Conservation (phyloP, 23 red algal species). For the Gracilaria domingensis region DNA sequence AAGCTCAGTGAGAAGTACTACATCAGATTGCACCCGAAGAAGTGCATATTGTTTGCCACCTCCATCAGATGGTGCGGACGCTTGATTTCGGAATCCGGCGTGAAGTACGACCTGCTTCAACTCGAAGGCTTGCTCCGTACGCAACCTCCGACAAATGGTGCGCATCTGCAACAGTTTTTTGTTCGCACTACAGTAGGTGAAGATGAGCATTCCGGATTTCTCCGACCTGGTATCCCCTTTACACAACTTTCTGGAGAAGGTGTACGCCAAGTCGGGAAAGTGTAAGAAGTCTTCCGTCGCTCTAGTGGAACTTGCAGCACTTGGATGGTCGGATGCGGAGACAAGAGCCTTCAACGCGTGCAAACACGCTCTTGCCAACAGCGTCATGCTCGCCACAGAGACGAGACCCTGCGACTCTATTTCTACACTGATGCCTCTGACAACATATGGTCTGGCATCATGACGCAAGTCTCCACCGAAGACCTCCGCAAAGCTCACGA, state of each 20-base stretch:
- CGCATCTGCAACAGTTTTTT: no score
- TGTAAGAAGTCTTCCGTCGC: neutral
- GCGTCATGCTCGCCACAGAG: slow-evolving; percentile 5
- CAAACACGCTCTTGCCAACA: neutral
- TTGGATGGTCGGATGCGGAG: no score
- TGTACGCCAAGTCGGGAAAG: neutral
- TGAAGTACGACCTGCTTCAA: neutral
- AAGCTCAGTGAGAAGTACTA: neutral
- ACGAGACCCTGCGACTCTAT: neutral
- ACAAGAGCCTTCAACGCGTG: neutral
- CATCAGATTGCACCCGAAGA: neutral
- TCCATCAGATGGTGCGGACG: neutral
- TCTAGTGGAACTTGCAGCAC: neutral
- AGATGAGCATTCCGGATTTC: neutral
- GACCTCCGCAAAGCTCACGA: neutral
- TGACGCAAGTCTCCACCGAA: neutral
- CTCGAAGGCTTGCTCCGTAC: neutral
- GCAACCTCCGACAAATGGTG: no score
- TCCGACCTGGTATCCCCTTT: neutral
- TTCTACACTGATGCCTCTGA: neutral
- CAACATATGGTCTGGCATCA: neutral
- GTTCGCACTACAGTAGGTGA: no score
- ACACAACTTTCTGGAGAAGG: neutral
- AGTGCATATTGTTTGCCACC: slow-evolving; percentile 1
- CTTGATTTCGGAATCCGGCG: neutral